These are phyloP conservation scores for Fusarium domesticum DNA, from an alignment of 2,329 filamentous ascomycete species.

Conservation along the genomic window DNA sequence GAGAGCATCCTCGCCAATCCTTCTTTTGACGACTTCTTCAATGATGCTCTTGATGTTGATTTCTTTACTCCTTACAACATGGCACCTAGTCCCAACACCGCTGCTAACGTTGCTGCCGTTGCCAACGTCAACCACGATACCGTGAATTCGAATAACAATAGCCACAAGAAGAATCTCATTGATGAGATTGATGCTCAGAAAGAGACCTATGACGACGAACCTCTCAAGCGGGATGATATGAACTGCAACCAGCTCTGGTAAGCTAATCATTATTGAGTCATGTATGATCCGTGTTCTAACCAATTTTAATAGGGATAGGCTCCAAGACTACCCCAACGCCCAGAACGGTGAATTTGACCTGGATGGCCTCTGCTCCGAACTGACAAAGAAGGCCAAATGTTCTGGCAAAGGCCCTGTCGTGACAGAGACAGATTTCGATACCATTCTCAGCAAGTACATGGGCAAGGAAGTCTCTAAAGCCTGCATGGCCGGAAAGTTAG, in stretches of 20 bases:
- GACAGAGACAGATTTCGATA: slow-evolving; percentile 83
- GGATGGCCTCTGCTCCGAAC: slow-evolving; percentile 85
- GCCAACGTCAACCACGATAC: too few relatives aligned
- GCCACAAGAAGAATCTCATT: slow-evolving; percentile 66
- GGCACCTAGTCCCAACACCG: slow-evolving; percentile 42
- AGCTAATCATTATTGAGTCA: slow-evolving; percentile 35
- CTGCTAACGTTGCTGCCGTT: too few relatives aligned
- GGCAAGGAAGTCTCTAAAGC: slow-evolving; percentile 40
- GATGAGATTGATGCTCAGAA: slow-evolving; percentile 74
- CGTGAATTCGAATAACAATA: slow-evolving; percentile 20
- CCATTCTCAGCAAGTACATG: slow-evolving; percentile 65
- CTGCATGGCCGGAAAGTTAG: slow-evolving; percentile 49
- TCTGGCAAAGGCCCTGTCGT: slow-evolving; percentile 88
- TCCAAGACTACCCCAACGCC: slow-evolving; percentile 83
- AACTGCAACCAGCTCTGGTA: slow-evolving; percentile 94
- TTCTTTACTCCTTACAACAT: slow-evolving; percentile 80
- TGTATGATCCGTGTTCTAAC: slow-evolving; percentile 38
- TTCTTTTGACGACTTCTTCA: slow-evolving; percentile 70
- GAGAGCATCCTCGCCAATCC: slow-evolving; percentile 69
- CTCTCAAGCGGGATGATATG: slow-evolving; percentile 57
- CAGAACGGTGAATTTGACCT: slow-evolving; percentile 90
- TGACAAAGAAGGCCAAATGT: slow-evolving; percentile 94
- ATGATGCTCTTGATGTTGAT: slow-evolving; percentile 78
- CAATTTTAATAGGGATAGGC: slow-evolving; percentile 69
- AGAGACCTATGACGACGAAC: slow-evolving; percentile 66